Percentiles rank a stretch among this genome's conserved stretches.
phyloP scores from a whole-genome alignment of 768 basidiomycete genomes.

The Podaxis sp. region DNA sequence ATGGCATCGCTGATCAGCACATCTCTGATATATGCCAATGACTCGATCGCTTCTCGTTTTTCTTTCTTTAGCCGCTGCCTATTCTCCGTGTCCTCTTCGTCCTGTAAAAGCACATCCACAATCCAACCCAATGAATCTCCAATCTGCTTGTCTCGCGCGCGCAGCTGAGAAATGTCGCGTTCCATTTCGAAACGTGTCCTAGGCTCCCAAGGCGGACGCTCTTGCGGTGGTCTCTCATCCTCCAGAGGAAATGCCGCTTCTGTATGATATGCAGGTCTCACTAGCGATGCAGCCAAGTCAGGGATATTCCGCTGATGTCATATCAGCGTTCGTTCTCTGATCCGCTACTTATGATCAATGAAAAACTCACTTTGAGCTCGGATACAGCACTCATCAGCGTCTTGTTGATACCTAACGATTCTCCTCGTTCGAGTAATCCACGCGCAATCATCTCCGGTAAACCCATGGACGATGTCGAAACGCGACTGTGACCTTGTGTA shows the following conservation, averaged over 20 bases:
- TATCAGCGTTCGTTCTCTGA: slow-evolving; percentile 16
- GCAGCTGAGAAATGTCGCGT: slow-evolving; percentile 55
- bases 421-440: slow-evolving; percentile 72
- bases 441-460: slow-evolving; percentile 73
- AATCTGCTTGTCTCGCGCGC: slow-evolving; percentile 58
- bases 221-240: slow-evolving; percentile 56
- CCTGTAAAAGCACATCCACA: slow-evolving; percentile 66
- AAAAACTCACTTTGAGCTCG: slow-evolving; percentile 62
- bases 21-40: slow-evolving; percentile 76
- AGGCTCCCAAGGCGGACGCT: slow-evolving; percentile 70
- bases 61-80: slow-evolving; percentile 39
- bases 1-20: slow-evolving; percentile 55
- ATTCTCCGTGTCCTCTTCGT: slow-evolving; percentile 44
- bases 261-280: slow-evolving; percentile 51
- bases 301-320: slow-evolving; percentile 74
- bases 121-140: slow-evolving; percentile 76
- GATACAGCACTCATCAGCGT: slow-evolving; percentile 79
- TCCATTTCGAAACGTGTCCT: slow-evolving; percentile 71
- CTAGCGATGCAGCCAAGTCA: slow-evolving; percentile 71
- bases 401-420: slow-evolving; percentile 82
- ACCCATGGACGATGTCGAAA: slow-evolving; percentile 45
- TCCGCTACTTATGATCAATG: background rate
- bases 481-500: slow-evolving; percentile 33
- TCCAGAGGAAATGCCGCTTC: slow-evolving; percentile 59
- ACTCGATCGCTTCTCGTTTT: slow-evolving; percentile 69